A percentile compares a stretch with the other conserved stretches of the same genome.
Conservation (phyloP, 176 grass and related monocot species). For the Aegilops bicornis region DNA sequence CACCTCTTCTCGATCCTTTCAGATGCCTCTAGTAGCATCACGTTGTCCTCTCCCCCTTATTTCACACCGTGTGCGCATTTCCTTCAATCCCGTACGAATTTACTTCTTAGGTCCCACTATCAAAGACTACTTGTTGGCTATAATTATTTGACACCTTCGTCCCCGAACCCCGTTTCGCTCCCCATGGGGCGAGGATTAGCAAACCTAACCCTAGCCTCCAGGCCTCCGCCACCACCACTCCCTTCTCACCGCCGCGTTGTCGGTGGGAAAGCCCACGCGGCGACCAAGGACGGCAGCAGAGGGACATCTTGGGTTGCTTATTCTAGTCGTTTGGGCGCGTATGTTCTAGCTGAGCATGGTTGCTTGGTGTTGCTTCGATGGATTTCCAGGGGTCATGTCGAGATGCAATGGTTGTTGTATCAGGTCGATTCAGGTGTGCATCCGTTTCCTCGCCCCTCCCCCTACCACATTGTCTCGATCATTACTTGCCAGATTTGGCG, state of each 20-base stretch:
- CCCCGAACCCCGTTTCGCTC: too few relatives aligned
- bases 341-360: background rate
- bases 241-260: background rate
- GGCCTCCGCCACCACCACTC: background rate
- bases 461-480: background rate
- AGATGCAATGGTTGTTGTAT: background rate
- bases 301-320: background rate
- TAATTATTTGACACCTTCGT: too few relatives aligned
- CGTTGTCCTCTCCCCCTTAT: too few relatives aligned
- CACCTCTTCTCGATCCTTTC: too few relatives aligned
- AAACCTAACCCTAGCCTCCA: background rate
- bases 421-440: background rate
- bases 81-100: too few relatives aligned
- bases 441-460: background rate
- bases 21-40: too few relatives aligned
- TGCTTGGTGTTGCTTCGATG: background rate
- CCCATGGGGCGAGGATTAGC: background rate
- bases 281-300: background rate
- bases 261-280: background rate
- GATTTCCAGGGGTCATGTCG: background rate
- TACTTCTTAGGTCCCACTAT: too few relatives aligned
- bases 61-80: too few relatives aligned
- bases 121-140: too few relatives aligned
- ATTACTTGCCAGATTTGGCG: background rate
- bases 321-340: background rate